Percentiles rank a stretch among this genome's conserved stretches.
These are phyloP conservation scores for Amphibolis antarctica DNA, from an alignment of 106 monocot genomes.

Conservation along the genomic window DNA sequence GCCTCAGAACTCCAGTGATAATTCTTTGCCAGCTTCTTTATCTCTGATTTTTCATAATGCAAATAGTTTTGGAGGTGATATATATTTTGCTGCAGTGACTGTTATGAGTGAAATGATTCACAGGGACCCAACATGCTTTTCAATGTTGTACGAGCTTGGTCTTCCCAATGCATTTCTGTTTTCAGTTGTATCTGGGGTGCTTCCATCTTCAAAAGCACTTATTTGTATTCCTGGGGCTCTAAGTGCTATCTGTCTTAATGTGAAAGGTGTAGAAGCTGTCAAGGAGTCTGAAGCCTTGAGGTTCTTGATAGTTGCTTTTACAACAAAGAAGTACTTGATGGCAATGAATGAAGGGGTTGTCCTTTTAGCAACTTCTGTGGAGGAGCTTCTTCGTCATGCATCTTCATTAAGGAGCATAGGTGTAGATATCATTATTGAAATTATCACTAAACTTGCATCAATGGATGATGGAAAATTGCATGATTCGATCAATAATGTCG, in stretches of 20 bases:
- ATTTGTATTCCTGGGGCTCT: conserved; percentile 95
- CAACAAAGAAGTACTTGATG: conserved; percentile 76
- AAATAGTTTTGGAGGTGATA: conserved; percentile 79
- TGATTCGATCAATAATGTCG: conserved; percentile 27
- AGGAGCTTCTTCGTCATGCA: conserved; percentile 93
- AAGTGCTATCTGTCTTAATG: conserved; percentile 91
- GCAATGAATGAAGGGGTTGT: conserved; percentile 99
- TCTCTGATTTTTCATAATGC: conserved; percentile 74
- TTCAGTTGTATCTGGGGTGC: conserved; percentile 60
- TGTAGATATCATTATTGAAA: conserved; percentile 87
- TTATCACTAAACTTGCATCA: conserved; percentile 64
- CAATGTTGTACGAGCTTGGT: conserved; percentile 51
- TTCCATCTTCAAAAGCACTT: conserved; percentile 88
- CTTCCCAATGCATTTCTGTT: conserved; percentile 81
- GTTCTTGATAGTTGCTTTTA: conserved; percentile 75
- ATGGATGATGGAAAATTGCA: conserved; percentile 34
- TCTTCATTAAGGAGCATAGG: conserved; percentile 74
- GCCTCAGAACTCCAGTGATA: conserved; percentile 51
- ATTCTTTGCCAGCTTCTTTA: conserved; percentile 48
- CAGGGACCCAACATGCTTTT: conserved; percentile 90
- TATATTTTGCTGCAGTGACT: conserved; percentile 96
- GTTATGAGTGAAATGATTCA: conserved; percentile 99
- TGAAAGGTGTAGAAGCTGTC: conserved; percentile 77
- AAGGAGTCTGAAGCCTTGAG: conserved; percentile 54
- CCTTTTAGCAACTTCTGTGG: conserved; percentile 90